Percentiles rank a stretch among this genome's conserved stretches.
Evolutionary conservation across 129 eudicot genomes (phyloP).

Genomic region (Silybum marianum): DNA sequence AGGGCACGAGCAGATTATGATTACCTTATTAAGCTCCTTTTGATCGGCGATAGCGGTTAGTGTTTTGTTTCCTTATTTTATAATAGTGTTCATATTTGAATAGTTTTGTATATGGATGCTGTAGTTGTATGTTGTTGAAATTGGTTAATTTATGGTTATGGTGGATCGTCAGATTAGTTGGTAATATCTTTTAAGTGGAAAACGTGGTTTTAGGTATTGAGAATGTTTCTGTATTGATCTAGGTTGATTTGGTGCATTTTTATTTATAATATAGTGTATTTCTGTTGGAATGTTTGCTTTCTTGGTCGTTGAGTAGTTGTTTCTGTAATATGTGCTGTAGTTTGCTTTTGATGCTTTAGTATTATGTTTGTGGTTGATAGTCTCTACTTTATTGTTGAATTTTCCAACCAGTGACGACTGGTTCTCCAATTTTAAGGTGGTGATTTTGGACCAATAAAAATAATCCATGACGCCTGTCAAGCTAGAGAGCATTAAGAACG

Average conservation of each 20-base stretch:
- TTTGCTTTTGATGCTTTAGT: conserved; percentile 20
- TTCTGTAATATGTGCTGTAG: not conserved
- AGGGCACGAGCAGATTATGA: conserved; percentile 83
- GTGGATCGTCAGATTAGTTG: conserved; percentile 7
- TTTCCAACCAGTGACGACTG: not conserved
- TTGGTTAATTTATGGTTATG: not conserved
- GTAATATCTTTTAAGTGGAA: not conserved
- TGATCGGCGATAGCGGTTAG: conserved; percentile 82
- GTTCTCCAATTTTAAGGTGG: not conserved
- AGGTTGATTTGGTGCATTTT: conserved; percentile 11
- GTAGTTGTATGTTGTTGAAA: conserved; percentile 1
- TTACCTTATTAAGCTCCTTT: conserved; percentile 82
- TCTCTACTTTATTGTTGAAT: not conserved
- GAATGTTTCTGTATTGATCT: conserved; percentile 27
- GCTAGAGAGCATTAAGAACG: not conserved
- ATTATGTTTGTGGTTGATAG: conserved; percentile 1
- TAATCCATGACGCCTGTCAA: not conserved
- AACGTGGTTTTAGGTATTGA: not conserved
- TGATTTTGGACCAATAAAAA: conserved; percentile 5
- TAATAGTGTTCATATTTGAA: conserved; percentile 8
- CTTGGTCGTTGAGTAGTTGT: not conserved
- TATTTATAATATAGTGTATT: not conserved
- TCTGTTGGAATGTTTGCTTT: not conserved
- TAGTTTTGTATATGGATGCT: conserved; percentile 11
- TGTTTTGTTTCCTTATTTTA: not conserved